A percentile compares a stretch with the other conserved stretches of the same genome.
Evolutionary conservation across 1,139 yeast species (phyloP).

Genomic region (Zygosaccharomyces sapae): DNA sequence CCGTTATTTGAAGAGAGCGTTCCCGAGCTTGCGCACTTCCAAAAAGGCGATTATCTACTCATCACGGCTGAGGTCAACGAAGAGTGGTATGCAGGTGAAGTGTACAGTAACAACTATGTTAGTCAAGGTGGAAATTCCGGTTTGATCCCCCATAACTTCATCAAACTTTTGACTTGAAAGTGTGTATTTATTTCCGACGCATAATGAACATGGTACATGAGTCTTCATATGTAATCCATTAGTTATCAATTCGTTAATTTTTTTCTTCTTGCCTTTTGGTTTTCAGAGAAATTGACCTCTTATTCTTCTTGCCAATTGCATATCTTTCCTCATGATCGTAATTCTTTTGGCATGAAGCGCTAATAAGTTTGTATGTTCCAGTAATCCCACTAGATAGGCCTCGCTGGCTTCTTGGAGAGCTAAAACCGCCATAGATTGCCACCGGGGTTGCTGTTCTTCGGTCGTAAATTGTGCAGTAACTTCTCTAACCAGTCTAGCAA

Average conservation of each 20-base stretch:
- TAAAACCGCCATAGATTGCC: conserved; percentile 86
- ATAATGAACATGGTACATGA: background rate
- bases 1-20: conserved; percentile 31
- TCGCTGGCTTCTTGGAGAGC: conserved; percentile 94
- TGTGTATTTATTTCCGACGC: background rate
- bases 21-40: conserved; percentile 30
- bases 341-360: conserved; percentile 93
- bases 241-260: background rate
- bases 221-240: conserved; percentile 1
- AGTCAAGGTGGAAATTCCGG: conserved; percentile 25
- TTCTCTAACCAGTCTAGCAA: conserved; percentile 77
- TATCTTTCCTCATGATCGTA: conserved; percentile 90
- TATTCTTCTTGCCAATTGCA: conserved; percentile 84
- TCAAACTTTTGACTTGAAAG: conserved; percentile 21
- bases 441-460: conserved; percentile 59
- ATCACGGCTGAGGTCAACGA: conserved; percentile 31
- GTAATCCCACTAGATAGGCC: conserved; percentile 76
- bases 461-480: conserved; percentile 61
- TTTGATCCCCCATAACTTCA: conserved; percentile 33
- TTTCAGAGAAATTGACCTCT: conserved; percentile 49
- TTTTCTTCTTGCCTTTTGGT: too few relatives aligned
- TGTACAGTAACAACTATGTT: conserved; percentile 28
- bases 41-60: conserved; percentile 31
- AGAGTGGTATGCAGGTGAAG: conserved; percentile 37
- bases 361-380: conserved; percentile 87